These are phyloP conservation scores for Iberis pinnata DNA, from an alignment of 345 rosid species.

Conservation along the genomic window DNA sequence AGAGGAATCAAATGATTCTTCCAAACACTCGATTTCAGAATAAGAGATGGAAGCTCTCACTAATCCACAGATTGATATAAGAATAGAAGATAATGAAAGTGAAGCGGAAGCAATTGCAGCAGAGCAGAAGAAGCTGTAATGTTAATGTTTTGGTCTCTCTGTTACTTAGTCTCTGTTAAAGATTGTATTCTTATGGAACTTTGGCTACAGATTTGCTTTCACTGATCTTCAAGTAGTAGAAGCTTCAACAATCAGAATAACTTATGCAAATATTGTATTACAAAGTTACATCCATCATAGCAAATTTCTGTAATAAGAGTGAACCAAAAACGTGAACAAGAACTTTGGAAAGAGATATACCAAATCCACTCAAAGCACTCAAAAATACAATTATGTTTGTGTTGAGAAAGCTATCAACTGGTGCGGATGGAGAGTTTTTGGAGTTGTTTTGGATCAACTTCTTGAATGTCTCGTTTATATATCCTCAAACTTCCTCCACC, in stretches of 20 bases:
- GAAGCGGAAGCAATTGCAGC: slow-evolving; percentile 35
- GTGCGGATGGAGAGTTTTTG: slow-evolving; percentile 51
- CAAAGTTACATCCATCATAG: slow-evolving; percentile 6
- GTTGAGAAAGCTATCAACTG: slow-evolving; percentile 31
- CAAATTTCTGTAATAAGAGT: slow-evolving; percentile 4
- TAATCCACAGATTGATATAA: slow-evolving; percentile 42
- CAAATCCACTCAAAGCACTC: not conserved
- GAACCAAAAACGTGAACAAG: not conserved
- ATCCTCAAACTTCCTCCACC: slow-evolving; percentile 99
- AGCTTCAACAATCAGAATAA: too few relatives aligned
- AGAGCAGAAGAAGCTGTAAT: too few relatives aligned
- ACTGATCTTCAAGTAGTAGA: too few relatives aligned
- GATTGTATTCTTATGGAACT: slow-evolving; percentile 25
- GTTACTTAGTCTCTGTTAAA: slow-evolving; percentile 4
- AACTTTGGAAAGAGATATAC: slow-evolving; percentile 10
- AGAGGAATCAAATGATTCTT: slow-evolving; percentile 31
- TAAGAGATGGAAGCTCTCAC: slow-evolving; percentile 42
- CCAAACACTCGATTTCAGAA: slow-evolving; percentile 33
- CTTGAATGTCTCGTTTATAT: slow-evolving; percentile 75
- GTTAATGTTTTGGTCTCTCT: slow-evolving; percentile 17
- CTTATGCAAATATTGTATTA: slow-evolving; percentile 1
- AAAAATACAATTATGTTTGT: not conserved
- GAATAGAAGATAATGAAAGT: slow-evolving; percentile 30
- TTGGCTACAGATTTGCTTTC: slow-evolving; percentile 21
- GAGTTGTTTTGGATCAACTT: slow-evolving; percentile 84